Evolutionary conservation across 106 monocot species (phyloP), one percentile per base, ranked within the genome.

Genomic region (Apostasia ramifera): DNA sequence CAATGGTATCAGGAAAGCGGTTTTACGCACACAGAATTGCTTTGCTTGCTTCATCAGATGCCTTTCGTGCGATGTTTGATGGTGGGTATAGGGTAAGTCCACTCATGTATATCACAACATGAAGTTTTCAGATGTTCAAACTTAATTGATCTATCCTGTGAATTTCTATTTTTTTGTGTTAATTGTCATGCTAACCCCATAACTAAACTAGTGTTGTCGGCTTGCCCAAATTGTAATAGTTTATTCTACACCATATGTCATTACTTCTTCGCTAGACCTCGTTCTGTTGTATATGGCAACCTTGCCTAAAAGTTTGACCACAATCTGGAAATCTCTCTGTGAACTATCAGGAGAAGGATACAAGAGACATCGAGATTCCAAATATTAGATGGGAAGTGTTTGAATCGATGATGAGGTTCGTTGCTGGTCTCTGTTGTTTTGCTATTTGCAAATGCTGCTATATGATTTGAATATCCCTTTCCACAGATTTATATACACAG

Each of bases 61-160:
- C 97, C 70, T 98, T 98, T 75, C 92, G 90, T 75, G 97, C 97
- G 68, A 98, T 98, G 97, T 98, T 98, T 85, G 97, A 98, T 83
- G 97, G 97, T 70, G 97, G 97, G 63, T 98, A 98, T 69, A 82
- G 83, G 85, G 97, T 98, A 66, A 86, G 86, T 44, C 67, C 43
- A 50, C 7, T 49, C 11, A 46, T 48, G 55, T 69, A 3, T 48
- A 26, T 26, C 26, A 26, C 26, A 26, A 26, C 26, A 26, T 26
- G 26, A 26, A 26, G 26, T 26, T 26, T 26, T 26, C 26, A 26
- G 26, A 26, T 26, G 26, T 26, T 26, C 26, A 26, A 26, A 26
- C 26, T 26, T 26, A 26, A 26, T 26, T 26, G 26, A 26, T 26
- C 26, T 26, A 26, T 26, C 26, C 26, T 26, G 26, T 26, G 26